Conservation (phyloP, 495 filamentous ascomycete species). For the Aspergillus hancockii region DNA sequence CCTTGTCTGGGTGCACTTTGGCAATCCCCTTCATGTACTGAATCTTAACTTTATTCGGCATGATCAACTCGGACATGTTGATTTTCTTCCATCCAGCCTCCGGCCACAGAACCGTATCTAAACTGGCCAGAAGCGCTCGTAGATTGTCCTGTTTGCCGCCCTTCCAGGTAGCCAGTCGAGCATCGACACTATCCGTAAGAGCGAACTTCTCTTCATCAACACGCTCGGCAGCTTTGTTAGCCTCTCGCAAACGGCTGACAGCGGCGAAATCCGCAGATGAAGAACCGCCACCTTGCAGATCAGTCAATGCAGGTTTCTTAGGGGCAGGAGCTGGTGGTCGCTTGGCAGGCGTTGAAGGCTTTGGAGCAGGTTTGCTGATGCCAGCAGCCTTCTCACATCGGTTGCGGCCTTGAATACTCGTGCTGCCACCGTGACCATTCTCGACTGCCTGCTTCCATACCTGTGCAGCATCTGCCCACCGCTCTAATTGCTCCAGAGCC, state of each 20-base stretch:
- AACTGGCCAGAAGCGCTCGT: constrained; percentile 79
- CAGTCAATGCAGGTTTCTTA: constrained; percentile 52
- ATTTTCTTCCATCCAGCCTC: constrained; percentile 96
- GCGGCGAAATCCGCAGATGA: constrained; percentile 51
- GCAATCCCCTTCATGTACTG: constrained; percentile 98
- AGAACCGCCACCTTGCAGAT: constrained; percentile 35
- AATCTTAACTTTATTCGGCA: constrained; percentile 92
- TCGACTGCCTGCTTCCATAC: constrained; percentile 84
- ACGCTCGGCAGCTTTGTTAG: constrained; percentile 78
- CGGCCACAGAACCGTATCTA: constrained; percentile 90
- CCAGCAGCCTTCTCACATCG: constrained; percentile 83
- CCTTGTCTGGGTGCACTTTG: constrained; percentile 98
- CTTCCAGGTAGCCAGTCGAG: constrained; percentile 74
- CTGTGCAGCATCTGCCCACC: constrained; percentile 79
- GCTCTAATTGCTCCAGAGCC: constrained; percentile 91
- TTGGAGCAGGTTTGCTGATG: constrained; percentile 49
- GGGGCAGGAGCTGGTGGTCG: constrained; percentile 38
- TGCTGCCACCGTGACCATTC: constrained; percentile 76
- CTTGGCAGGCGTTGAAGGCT: constrained; percentile 37
- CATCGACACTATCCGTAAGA: constrained; percentile 80
- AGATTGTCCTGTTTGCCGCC: constrained; percentile 90
- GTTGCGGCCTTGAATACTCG: constrained; percentile 82
- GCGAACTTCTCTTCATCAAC: constrained; percentile 92
- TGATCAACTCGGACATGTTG: constrained; percentile 84
- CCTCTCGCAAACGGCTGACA: constrained; percentile 74